Conservation (phyloP, 2,329 filamentous ascomycete genomes). For the Macrophomina pseudophaseolina region DNA sequence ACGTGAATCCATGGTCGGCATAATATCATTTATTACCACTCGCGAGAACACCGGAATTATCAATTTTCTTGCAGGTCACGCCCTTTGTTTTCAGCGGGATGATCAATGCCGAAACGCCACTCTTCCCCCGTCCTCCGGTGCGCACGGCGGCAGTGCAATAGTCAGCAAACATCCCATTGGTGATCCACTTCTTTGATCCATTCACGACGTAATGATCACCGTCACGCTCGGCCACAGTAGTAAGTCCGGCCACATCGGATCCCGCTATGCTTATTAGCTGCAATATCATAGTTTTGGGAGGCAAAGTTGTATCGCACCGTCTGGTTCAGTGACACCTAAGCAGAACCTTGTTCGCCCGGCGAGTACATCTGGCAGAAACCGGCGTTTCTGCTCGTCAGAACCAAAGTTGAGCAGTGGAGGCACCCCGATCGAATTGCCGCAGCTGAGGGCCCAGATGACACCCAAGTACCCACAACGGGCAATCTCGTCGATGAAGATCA, state of each 20-base stretch:
- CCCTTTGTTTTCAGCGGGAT: constrained; percentile 32
- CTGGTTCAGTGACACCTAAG: constrained; percentile 39
- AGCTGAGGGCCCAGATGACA: constrained; percentile 31
- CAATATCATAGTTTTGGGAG: neutral
- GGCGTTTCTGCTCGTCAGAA: constrained; percentile 30
- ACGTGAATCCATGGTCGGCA: constrained; percentile 24
- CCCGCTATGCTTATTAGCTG: constrained; percentile 26
- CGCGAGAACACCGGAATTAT: neutral
- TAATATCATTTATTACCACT: neutral
- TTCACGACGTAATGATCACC: constrained; percentile 45
- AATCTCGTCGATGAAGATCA: constrained; percentile 44
- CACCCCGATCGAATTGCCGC: constrained; percentile 38
- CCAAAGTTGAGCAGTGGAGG: constrained; percentile 37
- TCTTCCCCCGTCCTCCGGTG: constrained; percentile 37
- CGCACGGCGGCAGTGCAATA: constrained; percentile 42
- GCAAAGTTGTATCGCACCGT: neutral
- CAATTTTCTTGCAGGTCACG: neutral
- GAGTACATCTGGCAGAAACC: constrained; percentile 38
- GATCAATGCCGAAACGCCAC: constrained; percentile 39
- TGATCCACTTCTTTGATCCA: constrained; percentile 48
- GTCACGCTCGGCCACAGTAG: constrained; percentile 35
- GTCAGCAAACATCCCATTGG: constrained; percentile 42
- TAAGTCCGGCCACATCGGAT: constrained; percentile 36
- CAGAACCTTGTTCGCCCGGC: constrained; percentile 38
- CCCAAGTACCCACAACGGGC: constrained; percentile 37